Evolutionary conservation across 140 eudicot genomes (phyloP).

Genomic region (Anethum foeniculum): DNA sequence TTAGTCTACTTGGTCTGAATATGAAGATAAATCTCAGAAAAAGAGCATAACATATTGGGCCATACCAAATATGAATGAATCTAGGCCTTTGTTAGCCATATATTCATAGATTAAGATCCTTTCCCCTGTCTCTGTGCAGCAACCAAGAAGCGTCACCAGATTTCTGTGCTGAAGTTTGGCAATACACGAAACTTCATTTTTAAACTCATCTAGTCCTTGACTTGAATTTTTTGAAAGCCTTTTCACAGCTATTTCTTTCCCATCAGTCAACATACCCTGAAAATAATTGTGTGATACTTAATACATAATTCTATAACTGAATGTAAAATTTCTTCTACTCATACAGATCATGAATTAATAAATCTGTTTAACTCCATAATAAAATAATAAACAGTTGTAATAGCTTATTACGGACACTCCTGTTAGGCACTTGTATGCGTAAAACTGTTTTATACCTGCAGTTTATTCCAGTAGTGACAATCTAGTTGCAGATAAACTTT

Average conservation of each 20-base stretch:
- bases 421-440: not conserved
- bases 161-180: not conserved
- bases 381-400: not conserved
- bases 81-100: not conserved
- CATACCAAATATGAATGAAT: not conserved
- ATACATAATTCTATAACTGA: no score
- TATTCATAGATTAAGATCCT: not conserved
- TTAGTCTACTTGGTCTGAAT: not conserved
- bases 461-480: not conserved
- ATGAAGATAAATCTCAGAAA: not conserved
- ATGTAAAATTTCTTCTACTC: not conserved
- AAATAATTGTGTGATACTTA: no score
- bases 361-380: no score
- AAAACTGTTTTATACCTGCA: not conserved
- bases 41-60: not conserved
- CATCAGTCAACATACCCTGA: not conserved
- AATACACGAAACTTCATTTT: not conserved
- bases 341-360: not conserved
- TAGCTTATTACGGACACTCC: not conserved
- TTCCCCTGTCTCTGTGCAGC: not conserved
- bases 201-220: not conserved
- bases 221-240: not conserved
- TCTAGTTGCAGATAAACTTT: not conserved
- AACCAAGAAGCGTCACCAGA: conserved; percentile 1
- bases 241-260: not conserved